A percentile compares a stretch with the other conserved stretches of the same genome.
Evolutionary conservation across 2,329 filamentous ascomycete genomes (phyloP).

Genomic region (Lachnum nothofagi): DNA sequence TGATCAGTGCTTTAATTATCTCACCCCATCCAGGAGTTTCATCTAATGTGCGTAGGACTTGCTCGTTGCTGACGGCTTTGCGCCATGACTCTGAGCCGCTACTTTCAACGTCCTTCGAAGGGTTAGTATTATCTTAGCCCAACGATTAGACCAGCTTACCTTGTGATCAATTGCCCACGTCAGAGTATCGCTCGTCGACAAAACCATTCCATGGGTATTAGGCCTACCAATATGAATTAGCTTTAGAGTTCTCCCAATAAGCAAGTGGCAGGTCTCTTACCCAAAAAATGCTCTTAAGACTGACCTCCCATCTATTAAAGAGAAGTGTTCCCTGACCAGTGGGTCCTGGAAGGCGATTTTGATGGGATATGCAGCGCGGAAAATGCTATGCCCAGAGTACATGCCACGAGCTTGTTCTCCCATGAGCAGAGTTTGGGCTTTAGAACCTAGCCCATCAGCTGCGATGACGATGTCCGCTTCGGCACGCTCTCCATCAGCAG

Average conservation of each 20-base stretch:
- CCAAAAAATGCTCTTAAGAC: not conserved
- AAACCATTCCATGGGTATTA: not conserved
- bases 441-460: slow-evolving; percentile 37
- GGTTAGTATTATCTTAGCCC: not conserved
- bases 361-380: not conserved
- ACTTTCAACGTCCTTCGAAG: not conserved
- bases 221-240: not conserved
- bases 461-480: slow-evolving; percentile 45
- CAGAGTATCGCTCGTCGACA: not conserved
- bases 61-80: not conserved
- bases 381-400: not conserved
- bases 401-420: not conserved
- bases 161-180: not conserved
- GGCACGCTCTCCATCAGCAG: slow-evolving; percentile 42
- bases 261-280: not conserved
- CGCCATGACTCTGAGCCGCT: not conserved
- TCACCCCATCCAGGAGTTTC: not conserved
- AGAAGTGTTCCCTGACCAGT: not conserved
- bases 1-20: not conserved
- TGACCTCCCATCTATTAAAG: not conserved
- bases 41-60: not conserved
- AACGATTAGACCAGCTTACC: not conserved
- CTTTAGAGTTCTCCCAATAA: not conserved
- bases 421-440: not conserved
- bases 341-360: not conserved